Evolutionary conservation across 306 rosid genomes (phyloP).

Genomic region (Glycyrrhiza uralensis): DNA sequence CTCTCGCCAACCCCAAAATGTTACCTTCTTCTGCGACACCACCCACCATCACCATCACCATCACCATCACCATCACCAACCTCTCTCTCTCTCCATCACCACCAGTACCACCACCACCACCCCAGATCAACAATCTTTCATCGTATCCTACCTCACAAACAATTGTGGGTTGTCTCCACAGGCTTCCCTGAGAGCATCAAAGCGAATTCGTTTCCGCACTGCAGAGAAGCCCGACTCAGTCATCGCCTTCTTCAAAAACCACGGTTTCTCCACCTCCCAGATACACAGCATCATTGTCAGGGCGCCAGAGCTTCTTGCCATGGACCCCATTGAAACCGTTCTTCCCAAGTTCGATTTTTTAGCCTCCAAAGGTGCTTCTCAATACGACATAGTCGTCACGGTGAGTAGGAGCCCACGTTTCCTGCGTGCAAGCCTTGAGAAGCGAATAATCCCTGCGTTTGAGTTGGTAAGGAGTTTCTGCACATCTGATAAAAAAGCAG

Average conservation of each 20-base stretch:
- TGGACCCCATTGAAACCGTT: background rate
- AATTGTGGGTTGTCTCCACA: constrained; percentile 28
- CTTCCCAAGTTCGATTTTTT: constrained; percentile 17
- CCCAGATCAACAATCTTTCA: constrained; percentile 10
- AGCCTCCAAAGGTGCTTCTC: constrained; percentile 15
- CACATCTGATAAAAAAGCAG: background rate
- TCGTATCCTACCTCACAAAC: constrained; percentile 36
- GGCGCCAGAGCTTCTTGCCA: background rate
- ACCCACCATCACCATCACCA: too few species aligned
- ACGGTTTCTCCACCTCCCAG: background rate
- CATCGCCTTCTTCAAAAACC: constrained; percentile 5
- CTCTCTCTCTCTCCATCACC: background rate
- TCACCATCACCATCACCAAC: background rate
- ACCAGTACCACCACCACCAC: background rate
- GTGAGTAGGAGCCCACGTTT: background rate
- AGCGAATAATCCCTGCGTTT: background rate
- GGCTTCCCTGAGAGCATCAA: constrained; percentile 24
- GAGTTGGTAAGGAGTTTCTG: background rate
- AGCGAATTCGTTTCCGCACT: constrained; percentile 14
- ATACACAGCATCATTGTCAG: background rate
- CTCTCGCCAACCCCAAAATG: background rate
- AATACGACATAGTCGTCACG: background rate
- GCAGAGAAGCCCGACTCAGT: constrained; percentile 31
- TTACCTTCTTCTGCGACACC: background rate
- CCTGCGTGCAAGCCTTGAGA: background rate